Percentiles rank a stretch among this genome's conserved stretches.
Conservation (phyloP, 148 eudicot genomes). For the Spergularia bocconei region DNA sequence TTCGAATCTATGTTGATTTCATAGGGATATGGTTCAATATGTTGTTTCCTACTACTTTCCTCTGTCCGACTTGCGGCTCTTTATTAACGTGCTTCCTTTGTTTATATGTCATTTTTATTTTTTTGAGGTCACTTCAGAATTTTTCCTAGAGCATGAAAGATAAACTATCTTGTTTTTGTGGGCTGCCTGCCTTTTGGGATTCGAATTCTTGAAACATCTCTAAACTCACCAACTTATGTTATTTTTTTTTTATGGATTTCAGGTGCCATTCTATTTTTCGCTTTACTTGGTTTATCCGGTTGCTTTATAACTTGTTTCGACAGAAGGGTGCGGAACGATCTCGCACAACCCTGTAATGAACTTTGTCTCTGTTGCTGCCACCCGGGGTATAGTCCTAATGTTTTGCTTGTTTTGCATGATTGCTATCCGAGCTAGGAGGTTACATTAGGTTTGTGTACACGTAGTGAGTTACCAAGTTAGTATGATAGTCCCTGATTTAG, state of each 20-base stretch:
- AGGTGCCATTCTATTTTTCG: slow-evolving; percentile 90
- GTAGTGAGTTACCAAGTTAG: background rate
- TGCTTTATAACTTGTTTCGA: slow-evolving; percentile 94
- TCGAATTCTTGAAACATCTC: background rate
- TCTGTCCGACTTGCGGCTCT: background rate
- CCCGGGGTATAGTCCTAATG: slow-evolving; percentile 55
- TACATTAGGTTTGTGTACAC: background rate
- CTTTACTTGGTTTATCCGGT: slow-evolving; percentile 85
- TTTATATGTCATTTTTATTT: background rate
- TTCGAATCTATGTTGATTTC: background rate
- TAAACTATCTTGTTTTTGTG: background rate
- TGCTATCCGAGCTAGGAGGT: background rate
- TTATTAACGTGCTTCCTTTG: background rate
- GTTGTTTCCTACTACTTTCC: no score
- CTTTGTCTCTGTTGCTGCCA: slow-evolving; percentile 95
- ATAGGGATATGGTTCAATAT: background rate
- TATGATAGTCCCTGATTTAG: background rate
- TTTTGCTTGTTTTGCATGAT: background rate
- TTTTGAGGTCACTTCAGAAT: no score
- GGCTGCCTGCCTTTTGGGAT: background rate
- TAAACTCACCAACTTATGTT: background rate
- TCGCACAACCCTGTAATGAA: slow-evolving; percentile 96
- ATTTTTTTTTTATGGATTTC: slow-evolving; percentile 24
- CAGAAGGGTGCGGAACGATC: slow-evolving; percentile 83
- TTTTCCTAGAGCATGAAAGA: no score